Base-by-base conservation (phyloP, 495 filamentous ascomycete species). In the Tuber umbilicatum region DNA sequence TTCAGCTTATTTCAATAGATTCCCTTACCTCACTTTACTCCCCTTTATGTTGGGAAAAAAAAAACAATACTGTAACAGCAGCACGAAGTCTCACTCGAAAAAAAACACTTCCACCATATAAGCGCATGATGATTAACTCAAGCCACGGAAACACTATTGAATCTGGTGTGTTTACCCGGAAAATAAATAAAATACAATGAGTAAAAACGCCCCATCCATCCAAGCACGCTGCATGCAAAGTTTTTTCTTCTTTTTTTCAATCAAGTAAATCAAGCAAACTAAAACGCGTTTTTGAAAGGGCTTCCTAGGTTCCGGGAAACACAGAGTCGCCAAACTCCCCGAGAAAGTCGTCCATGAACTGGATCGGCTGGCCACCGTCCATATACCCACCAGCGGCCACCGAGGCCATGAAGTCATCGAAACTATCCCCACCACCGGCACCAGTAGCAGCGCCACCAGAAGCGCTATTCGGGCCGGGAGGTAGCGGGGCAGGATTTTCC, bases 301-400 rank as follows among this genome's bases (percentile, higher is more conserved):
- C 41, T 41, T n/a, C 12, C 70, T 68, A 79, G 9, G 75, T 74
- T 6, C 69, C 76, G 12, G 41, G 69, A 50, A 77, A 79, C 41
- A 35, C 17, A 74, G 77, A 69, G 43, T 77, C 76, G 37, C 71
- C 47, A 74, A 78, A 69, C 69, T 68, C 50, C 31, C 31, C 69
- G 45, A 78, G 78, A 41, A 78, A 21, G 41, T 74, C 77, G 12
- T 23, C 71, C 76, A 55, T 73, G 73, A 37, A 78, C 31, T 78
- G 76, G n/a, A 78, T 35, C 31, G 76, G 76, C 69, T 78, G 76
- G 4, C 76, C 76, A 1, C 76, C 76, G 7, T 73, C 76, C 75
- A 78, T 79, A 17, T 76, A 69, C 1, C 60, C 77, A 67, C 9
- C 76, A n/a, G 42, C 39, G 39, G 40, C 14, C 1, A 79, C 47